Percentiles rank a stretch among this genome's conserved stretches.
phyloP scores from a whole-genome alignment of 2,329 filamentous ascomycete genomes.

The Curvularia spicifera region DNA sequence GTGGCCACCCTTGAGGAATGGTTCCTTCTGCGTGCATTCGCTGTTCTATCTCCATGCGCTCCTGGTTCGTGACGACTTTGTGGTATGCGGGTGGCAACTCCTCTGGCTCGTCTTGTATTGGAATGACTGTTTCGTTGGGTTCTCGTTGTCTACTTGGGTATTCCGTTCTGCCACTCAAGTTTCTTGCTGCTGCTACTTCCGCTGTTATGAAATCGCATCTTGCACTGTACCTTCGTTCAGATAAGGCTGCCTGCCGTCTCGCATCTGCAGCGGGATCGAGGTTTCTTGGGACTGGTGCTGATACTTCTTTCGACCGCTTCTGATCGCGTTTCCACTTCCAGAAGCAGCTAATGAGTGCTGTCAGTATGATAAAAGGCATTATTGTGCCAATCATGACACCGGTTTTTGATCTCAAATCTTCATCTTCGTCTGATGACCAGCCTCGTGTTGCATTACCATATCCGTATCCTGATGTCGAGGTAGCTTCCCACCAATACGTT shows the following conservation, averaged over 20 bases:
- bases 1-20: not conserved
- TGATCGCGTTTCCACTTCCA: not conserved
- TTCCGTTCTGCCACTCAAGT: not conserved
- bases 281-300: not conserved
- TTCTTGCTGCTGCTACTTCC: not conserved
- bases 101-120: not conserved
- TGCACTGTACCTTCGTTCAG: not conserved
- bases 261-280: not conserved
- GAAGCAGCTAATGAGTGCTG: not conserved
- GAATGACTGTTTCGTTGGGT: not conserved
- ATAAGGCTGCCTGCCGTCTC: not conserved
- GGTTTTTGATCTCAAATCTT: not conserved
- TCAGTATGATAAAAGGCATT: not conserved
- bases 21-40: not conserved
- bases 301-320: not conserved
- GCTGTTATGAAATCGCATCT: not conserved
- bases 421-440: not conserved
- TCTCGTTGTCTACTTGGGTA: not conserved
- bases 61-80: slow-evolving; percentile 4
- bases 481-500: not conserved
- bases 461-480: not conserved
- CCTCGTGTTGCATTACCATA: not conserved
- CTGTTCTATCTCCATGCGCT: not conserved
- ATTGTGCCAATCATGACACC: not conserved
- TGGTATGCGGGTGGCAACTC: slow-evolving; percentile 13